A percentile compares a stretch with the other conserved stretches of the same genome.
Evolutionary conservation across 1,139 yeast species (phyloP).

Genomic region (Geotrichum reessii): DNA sequence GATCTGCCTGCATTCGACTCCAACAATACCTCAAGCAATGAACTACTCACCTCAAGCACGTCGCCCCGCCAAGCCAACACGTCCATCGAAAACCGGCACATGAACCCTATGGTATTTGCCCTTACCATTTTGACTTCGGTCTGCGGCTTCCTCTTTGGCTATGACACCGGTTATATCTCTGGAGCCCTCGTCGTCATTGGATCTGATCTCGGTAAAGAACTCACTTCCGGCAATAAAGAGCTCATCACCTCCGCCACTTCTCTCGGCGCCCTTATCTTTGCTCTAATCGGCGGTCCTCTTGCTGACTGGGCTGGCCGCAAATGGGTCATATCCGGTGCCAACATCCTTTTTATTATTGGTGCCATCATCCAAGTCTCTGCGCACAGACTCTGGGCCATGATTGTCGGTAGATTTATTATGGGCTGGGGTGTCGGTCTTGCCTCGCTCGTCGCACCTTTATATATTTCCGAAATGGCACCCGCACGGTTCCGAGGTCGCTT

Average conservation of each 20-base stretch:
- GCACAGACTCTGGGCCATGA: conserved; percentile 82
- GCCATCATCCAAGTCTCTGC: conserved; percentile 79
- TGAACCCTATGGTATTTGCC: conserved; percentile 54
- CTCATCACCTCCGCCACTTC: conserved; percentile 93
- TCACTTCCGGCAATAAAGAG: conserved; percentile 76
- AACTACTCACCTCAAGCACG: not conserved
- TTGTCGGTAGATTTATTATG: conserved; percentile 81
- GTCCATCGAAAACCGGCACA: conserved; percentile 14
- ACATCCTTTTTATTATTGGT: conserved; percentile 72
- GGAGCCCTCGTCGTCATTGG: conserved; percentile 84
- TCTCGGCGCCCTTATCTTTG: conserved; percentile 79
- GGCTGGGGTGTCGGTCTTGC: conserved; percentile 97
- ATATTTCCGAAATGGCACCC: conserved; percentile 89
- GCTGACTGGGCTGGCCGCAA: conserved; percentile 84
- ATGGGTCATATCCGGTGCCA: conserved; percentile 71
- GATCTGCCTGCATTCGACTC: not conserved
- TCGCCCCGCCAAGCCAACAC: not conserved
- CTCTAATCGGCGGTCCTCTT: conserved; percentile 65
- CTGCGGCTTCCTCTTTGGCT: conserved; percentile 94
- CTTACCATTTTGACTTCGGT: conserved; percentile 78
- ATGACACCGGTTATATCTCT: conserved; percentile 93
- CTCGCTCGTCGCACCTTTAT: conserved; percentile 81
- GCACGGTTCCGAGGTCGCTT: conserved; percentile 81
- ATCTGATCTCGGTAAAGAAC: conserved; percentile 45
- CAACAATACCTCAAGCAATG: not conserved